These are phyloP conservation scores for Pestalotiopsis sp. DNA, from an alignment of 2,329 filamentous ascomycete species.

Conservation along the genomic window DNA sequence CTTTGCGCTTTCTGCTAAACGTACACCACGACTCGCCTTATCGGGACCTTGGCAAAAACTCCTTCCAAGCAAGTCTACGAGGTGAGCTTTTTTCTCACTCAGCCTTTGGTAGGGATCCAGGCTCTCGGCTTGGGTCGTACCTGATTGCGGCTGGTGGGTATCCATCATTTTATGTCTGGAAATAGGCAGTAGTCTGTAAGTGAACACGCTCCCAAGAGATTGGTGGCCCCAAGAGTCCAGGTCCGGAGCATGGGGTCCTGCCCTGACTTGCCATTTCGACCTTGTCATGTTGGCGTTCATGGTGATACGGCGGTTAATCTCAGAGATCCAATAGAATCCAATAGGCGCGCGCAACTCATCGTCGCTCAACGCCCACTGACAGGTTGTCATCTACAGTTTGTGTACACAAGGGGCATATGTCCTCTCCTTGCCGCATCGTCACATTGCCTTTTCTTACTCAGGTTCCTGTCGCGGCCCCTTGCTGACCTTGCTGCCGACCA, in stretches of 20 bases:
- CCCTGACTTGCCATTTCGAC: background rate
- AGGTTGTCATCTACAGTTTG: background rate
- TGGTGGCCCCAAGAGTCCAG: background rate
- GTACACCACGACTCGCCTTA: background rate
- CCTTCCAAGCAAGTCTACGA: background rate
- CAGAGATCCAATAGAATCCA: background rate
- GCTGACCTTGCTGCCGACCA: no score
- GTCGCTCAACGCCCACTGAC: background rate
- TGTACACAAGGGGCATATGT: background rate
- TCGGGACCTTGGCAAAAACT: background rate
- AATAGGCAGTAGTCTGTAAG: background rate
- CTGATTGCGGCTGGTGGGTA: background rate
- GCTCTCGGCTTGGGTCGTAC: background rate
- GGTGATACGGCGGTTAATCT: background rate
- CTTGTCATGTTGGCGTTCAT: background rate
- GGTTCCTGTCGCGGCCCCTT: background rate
- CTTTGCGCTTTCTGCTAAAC: background rate
- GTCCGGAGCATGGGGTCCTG: background rate
- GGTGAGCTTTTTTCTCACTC: background rate
- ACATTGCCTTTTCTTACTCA: background rate
- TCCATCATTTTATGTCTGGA: background rate
- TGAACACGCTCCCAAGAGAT: background rate
- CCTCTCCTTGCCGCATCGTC: background rate
- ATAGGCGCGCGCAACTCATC: background rate
- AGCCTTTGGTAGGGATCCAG: background rate